Evolutionary conservation across 306 rosid genomes (phyloP).

Genomic region (Lablab purpureus): DNA sequence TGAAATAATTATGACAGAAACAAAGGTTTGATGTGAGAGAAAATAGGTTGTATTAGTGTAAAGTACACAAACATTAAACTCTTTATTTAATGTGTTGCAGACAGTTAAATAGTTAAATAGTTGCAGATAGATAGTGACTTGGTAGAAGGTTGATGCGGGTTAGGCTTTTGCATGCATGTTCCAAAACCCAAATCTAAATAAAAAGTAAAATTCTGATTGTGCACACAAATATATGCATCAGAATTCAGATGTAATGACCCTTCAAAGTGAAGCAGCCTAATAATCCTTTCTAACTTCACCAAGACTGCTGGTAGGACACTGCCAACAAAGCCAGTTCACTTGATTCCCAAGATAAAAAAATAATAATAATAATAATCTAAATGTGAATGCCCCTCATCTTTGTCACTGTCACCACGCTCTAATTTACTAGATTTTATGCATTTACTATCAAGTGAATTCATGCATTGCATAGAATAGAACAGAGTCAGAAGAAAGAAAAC

Average conservation of each 20-base stretch:
- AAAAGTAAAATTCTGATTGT: constrained; percentile 31
- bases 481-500: constrained; percentile 40
- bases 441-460: constrained; percentile 6
- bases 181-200: neutral
- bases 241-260: constrained; percentile 40
- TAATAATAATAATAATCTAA: neutral
- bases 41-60: no score
- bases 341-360: constrained; percentile 44
- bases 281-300: constrained; percentile 35
- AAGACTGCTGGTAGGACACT: constrained; percentile 34
- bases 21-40: no score
- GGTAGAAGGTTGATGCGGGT: neutral
- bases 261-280: constrained; percentile 42
- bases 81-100: neutral
- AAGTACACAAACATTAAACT: no score
- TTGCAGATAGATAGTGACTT: no score
- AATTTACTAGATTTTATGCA: neutral
- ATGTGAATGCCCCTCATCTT: constrained; percentile 33
- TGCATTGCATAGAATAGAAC: constrained; percentile 25
- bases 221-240: constrained; percentile 40
- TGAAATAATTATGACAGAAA: no score
- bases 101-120: neutral
- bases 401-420: constrained; percentile 31
- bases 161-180: neutral
- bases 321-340: constrained; percentile 40